These are phyloP conservation scores for Flaveria ramosissima DNA, from an alignment of 129 eudicot species.

Conservation along the genomic window DNA sequence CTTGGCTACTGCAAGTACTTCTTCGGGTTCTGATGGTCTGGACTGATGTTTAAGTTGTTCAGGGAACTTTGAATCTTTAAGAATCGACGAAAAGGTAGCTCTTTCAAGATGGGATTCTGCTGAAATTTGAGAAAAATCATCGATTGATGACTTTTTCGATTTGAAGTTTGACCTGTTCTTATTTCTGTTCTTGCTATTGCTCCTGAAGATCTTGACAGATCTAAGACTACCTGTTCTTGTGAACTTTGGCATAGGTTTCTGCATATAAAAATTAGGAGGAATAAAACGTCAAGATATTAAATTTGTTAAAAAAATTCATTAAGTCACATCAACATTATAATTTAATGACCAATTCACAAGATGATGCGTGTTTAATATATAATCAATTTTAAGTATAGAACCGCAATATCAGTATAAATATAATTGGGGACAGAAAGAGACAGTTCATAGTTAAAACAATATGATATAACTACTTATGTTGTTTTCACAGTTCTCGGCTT, in stretches of 20 bases:
- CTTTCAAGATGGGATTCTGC: slow-evolving; percentile 37
- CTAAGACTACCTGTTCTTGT: slow-evolving; percentile 60
- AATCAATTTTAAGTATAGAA: neutral
- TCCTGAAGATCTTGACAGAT: slow-evolving; percentile 50
- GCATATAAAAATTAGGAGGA: slow-evolving; percentile 12
- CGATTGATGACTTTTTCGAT: slow-evolving; percentile 41
- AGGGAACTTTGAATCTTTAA: slow-evolving; percentile 72
- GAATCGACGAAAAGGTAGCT: slow-evolving; percentile 79
- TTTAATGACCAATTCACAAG: slow-evolving; percentile 14
- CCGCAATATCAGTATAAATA: neutral
- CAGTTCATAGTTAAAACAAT: too few relatives aligned
- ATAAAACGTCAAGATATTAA: slow-evolving; percentile 1
- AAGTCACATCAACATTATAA: neutral
- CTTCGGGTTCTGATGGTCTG: slow-evolving; percentile 43
- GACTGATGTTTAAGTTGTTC: slow-evolving; percentile 42
- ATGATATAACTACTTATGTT: neutral
- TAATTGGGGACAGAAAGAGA: neutral
- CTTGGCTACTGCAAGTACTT: slow-evolving; percentile 44
- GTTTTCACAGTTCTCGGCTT: too few relatives aligned
- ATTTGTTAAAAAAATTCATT: neutral
- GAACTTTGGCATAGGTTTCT: slow-evolving; percentile 42
- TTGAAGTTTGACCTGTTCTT: slow-evolving; percentile 49
- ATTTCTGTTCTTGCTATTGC: slow-evolving; percentile 36
- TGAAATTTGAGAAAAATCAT: slow-evolving; percentile 28
- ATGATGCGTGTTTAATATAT: neutral